Percentiles rank a stretch among this genome's conserved stretches.
Evolutionary conservation across 345 rosid genomes (phyloP).

Genomic region (Durio zibethinus): DNA sequence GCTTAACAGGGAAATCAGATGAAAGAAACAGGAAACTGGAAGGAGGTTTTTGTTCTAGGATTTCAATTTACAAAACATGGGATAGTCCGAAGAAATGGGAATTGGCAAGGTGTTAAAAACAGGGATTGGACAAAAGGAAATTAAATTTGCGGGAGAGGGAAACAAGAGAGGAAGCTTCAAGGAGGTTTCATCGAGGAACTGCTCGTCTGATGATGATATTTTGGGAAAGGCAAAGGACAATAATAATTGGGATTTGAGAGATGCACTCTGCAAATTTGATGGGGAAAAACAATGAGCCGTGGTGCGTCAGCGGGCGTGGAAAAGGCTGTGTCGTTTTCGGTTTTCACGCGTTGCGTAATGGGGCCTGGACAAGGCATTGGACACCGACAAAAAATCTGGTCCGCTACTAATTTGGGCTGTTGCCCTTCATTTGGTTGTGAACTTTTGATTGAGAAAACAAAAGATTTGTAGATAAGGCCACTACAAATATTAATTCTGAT

Average conservation of each 20-base stretch:
- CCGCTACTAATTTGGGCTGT: neutral
- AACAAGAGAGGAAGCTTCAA: constrained; percentile 12
- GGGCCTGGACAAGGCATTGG: neutral
- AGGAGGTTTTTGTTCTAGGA: neutral
- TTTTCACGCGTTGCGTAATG: neutral
- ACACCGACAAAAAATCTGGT: neutral
- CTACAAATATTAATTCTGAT: too few relatives aligned
- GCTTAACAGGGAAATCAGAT: neutral
- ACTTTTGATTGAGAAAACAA: too few relatives aligned
- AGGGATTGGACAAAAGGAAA: neutral
- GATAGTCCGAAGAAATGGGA: neutral
- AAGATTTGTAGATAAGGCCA: neutral
- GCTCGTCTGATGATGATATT: neutral
- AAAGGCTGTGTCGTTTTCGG: neutral
- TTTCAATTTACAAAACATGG: neutral
- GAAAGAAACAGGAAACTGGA: neutral
- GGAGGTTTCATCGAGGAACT: neutral
- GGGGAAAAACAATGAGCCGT: neutral
- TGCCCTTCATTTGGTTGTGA: neutral
- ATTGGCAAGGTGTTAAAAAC: neutral
- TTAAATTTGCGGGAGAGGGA: neutral
- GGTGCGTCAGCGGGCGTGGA: neutral
- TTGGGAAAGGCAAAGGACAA: neutral
- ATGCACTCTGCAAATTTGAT: neutral
- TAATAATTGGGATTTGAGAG: neutral